Evolutionary conservation across 441 rosid species (phyloP).

Genomic region (Pelargonium australe): DNA sequence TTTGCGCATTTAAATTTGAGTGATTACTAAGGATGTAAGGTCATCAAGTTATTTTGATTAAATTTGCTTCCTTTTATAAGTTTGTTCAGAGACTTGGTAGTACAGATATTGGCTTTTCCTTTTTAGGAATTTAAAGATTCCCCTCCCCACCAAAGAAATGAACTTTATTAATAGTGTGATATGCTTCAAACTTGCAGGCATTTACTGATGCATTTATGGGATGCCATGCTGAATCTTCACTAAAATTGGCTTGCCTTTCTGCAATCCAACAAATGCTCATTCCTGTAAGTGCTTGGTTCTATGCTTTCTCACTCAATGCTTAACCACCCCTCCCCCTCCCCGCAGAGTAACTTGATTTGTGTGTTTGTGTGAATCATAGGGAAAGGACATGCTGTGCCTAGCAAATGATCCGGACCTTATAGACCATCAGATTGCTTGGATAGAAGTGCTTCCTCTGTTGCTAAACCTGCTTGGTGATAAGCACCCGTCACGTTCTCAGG

Average conservation of each 20-base stretch:
- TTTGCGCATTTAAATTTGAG: conserved; percentile 18
- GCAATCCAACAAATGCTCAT: conserved; percentile 55
- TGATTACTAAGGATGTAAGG: conserved; percentile 5
- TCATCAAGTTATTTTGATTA: conserved; percentile 4
- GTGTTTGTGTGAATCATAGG: conserved; percentile 30
- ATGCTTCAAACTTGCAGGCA: conserved; percentile 46
- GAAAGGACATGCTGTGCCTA: conserved; percentile 30
- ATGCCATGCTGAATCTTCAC: conserved; percentile 59
- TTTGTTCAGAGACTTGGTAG: conserved; percentile 6
- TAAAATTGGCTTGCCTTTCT: conserved; percentile 62
- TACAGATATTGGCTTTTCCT: conserved; percentile 13
- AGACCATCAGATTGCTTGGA: conserved; percentile 54
- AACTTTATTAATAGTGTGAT: conserved; percentile 10
- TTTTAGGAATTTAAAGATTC: background rate
- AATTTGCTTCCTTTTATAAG: conserved; percentile 1
- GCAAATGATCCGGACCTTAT: conserved; percentile 41
- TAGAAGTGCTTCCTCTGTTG: conserved; percentile 59
- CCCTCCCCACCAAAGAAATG: conserved; percentile 6
- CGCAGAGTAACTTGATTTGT: background rate
- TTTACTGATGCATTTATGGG: conserved; percentile 62
- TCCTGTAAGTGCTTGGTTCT: conserved; percentile 49
- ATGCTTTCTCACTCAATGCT: conserved; percentile 8
- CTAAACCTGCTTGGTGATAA: conserved; percentile 53
- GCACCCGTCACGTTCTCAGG: conserved; percentile 58
- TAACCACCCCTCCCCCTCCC: background rate